Evolutionary conservation across 176 grass and related monocot species (phyloP), one percentile per base, ranked within the genome.

Genomic region (Oryza rufipogon): DNA sequence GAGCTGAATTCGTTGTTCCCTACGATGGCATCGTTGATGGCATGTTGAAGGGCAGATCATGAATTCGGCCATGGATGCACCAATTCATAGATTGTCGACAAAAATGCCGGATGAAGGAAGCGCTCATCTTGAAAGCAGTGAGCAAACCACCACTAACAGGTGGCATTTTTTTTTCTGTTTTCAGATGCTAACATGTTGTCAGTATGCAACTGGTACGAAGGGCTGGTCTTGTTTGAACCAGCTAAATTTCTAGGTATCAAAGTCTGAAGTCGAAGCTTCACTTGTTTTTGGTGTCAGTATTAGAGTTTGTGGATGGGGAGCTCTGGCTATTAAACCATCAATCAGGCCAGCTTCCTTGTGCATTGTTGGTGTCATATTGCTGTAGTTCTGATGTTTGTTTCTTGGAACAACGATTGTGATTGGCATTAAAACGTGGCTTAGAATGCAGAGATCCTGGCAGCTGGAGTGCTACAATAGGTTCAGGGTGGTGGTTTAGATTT

Each of bases 171-270:
- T 6, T 28, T 3, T 36, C 26, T 32, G 28, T 9, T 41, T 77
- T 46, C 66, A 77, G 72, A 89, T 11, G 58, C 22, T 65, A 65
- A 77, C 33, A 38, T 81, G 51, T 25, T 81, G 82, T 81, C 23
- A 45, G 33, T 45, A 22, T 16, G 51, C 41, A 32, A 32, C 16
- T 58, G 44, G 12, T 8, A 66, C 4, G 41, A 82, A 70, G 51
- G 30, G 51, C 69, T 9, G 0, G 6, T 30, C 16, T 6, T 68
- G 61, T 74, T n/a, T n/a, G 34, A 1, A 22, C 44, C 33, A 56
- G 44, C 58, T 74, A 66, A 61, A 7, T 41, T 9, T 78, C 33
- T 23, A 1, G 14, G 49, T 1, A 68, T 85, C 78, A 72, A 26
- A 41, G 51, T 81, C 38, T 25, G 65, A 75, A 74, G 25, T 74